phyloP scores from a whole-genome alignment of 768 basidiomycete genomes.

The Russula virescens region DNA sequence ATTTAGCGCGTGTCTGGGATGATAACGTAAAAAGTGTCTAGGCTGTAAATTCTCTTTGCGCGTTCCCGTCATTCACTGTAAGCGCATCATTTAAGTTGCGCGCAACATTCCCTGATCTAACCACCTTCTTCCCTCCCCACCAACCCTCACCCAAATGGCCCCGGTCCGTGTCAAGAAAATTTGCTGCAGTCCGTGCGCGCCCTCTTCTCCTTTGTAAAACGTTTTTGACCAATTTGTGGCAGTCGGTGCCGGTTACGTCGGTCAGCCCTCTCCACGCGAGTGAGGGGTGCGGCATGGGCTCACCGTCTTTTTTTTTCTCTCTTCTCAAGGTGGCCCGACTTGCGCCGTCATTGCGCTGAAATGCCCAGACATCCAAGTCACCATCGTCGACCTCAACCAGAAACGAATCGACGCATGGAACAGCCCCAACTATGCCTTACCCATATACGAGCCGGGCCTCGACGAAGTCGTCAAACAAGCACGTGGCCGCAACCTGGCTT shows the following conservation, averaged over 20 bases:
- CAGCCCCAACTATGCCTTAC: conserved; percentile 71
- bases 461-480: conserved; percentile 83
- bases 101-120: too few relatives aligned
- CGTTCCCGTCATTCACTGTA: too few relatives aligned
- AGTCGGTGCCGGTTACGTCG: conserved; percentile 94
- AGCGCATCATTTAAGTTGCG: too few relatives aligned
- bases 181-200: conserved; percentile 70
- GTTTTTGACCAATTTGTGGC: conserved; percentile 21
- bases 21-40: not conserved
- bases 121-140: conserved; percentile 21
- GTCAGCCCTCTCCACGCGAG: conserved; percentile 39
- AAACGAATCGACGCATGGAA: conserved; percentile 97
- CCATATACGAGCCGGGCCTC: conserved; percentile 97
- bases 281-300: not conserved
- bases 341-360: conserved; percentile 93
- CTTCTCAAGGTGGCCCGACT: conserved; percentile 74
- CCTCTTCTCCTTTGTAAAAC: conserved; percentile 11
- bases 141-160: conserved; percentile 35
- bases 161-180: conserved; percentile 68
- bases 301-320: not conserved
- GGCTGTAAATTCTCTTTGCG: not conserved
- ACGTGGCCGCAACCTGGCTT: conserved; percentile 94
- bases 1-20: too few relatives aligned
- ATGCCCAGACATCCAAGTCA: conserved; percentile 89
- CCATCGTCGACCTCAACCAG: conserved; percentile 97